phyloP scores from a whole-genome alignment of 2,329 filamentous ascomycete species.

The Aspergillus cejpii region DNA sequence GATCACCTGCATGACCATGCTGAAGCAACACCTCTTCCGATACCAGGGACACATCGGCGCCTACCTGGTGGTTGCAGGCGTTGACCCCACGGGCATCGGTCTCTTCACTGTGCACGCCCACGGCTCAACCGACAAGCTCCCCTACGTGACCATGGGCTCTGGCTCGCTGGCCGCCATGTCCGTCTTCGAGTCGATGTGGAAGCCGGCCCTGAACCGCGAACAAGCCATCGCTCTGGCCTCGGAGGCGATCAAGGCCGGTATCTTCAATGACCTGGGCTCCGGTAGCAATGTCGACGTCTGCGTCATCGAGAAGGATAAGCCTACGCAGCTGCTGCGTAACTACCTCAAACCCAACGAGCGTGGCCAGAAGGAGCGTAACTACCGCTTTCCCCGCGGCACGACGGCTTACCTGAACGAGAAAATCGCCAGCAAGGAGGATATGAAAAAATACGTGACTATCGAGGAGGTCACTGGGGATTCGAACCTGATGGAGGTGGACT shows the following conservation, averaged over 20 bases:
- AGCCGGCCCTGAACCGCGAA: constrained; percentile 65
- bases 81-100: constrained; percentile 89
- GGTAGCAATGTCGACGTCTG: constrained; percentile 97
- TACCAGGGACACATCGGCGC: constrained; percentile 97
- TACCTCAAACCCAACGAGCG: constrained; percentile 90
- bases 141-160: constrained; percentile 98
- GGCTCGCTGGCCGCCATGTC: constrained; percentile 96
- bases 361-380: constrained; percentile 84
- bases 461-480: constrained; percentile 70
- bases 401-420: constrained; percentile 95
- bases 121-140: constrained; percentile 95
- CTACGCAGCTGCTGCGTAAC: constrained; percentile 76
- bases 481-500: constrained; percentile 60
- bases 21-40: constrained; percentile 98
- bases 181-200: constrained; percentile 96
- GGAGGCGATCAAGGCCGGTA: constrained; percentile 89
- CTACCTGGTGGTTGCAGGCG: constrained; percentile 93
- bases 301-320: constrained; percentile 92
- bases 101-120: constrained; percentile 98
- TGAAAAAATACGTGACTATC: constrained; percentile 88
- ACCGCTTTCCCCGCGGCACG: constrained; percentile 84
- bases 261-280: constrained; percentile 96
- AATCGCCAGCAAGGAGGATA: constrained; percentile 87
- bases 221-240: constrained; percentile 76
- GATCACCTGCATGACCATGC: constrained; percentile 97